phyloP scores from a whole-genome alignment of 78 protist genomes.

The Planoprotostelium fungivorum region DNA sequence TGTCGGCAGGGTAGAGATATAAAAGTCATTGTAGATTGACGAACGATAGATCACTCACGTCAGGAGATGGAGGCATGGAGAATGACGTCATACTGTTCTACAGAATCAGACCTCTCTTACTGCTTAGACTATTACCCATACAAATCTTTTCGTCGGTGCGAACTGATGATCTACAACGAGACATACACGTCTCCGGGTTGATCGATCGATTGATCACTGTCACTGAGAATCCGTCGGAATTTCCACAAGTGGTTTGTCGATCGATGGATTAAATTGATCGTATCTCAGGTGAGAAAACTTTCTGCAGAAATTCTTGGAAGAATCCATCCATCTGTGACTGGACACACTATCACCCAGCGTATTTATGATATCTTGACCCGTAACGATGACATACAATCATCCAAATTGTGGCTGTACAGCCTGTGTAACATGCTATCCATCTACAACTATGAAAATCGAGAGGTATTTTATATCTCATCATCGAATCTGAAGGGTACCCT shows the following conservation, averaged over 20 bases:
- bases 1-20: too few relatives aligned
- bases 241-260: not conserved
- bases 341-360: not conserved
- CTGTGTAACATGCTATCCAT: not conserved
- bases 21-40: too few relatives aligned
- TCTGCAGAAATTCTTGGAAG: not conserved
- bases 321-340: not conserved
- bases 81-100: not conserved
- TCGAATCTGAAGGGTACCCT: too few relatives aligned
- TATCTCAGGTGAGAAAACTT: not conserved
- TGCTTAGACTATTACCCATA: not conserved
- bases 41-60: too few relatives aligned
- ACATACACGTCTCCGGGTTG: too few relatives aligned
- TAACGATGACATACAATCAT: not conserved
- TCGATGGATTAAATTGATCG: not conserved
- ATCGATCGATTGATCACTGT: too few relatives aligned
- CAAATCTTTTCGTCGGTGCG: not conserved
- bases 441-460: too few relatives aligned
- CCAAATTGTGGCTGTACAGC: not conserved
- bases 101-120: not conserved
- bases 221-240: not conserved
- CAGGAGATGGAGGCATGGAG: too few relatives aligned
- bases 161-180: too few relatives aligned
- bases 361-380: not conserved
- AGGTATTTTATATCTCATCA: too few relatives aligned